These are phyloP conservation scores for Punica granatum DNA, from an alignment of 345 rosid genomes.

Conservation along the genomic window DNA sequence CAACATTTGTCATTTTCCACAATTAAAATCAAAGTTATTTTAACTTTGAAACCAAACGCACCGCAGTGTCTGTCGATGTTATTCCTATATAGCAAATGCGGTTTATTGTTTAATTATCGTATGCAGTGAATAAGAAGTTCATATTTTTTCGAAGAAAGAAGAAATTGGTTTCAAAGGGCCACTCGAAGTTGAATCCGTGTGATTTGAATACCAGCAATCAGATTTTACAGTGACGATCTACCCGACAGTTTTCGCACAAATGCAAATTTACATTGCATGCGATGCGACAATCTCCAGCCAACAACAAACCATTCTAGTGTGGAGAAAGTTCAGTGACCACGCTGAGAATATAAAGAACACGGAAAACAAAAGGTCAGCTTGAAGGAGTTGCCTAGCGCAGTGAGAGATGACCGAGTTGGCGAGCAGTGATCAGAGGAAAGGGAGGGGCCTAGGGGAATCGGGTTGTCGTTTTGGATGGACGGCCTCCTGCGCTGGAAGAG, in stretches of 20 bases:
- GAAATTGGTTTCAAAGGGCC: too few species aligned
- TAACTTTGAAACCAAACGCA: too few species aligned
- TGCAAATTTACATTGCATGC: neutral
- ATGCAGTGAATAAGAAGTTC: too few species aligned
- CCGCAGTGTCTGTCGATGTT: too few species aligned
- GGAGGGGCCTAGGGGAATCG: constrained; percentile 54
- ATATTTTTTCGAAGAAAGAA: too few species aligned
- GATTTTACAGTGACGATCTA: neutral
- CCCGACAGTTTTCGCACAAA: neutral
- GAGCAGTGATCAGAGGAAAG: constrained; percentile 71
- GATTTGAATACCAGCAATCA: neutral
- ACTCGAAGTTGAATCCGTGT: too few species aligned
- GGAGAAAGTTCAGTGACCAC: neutral
- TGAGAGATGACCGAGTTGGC: constrained; percentile 88
- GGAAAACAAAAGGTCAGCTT: neutral
- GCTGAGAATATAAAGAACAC: neutral
- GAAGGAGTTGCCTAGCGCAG: constrained; percentile 54
- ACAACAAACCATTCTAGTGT: neutral
- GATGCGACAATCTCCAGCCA: neutral
- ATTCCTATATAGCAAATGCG: too few species aligned
- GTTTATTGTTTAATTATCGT: too few species aligned
- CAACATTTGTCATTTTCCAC: too few species aligned
- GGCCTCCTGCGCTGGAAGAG: constrained; percentile 55
- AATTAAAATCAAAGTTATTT: too few species aligned
- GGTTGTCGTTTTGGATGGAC: constrained; percentile 20